Percentiles rank a stretch among this genome's conserved stretches.
phyloP scores from a whole-genome alignment of 306 rosid species.

The Rubus parviflorus region DNA sequence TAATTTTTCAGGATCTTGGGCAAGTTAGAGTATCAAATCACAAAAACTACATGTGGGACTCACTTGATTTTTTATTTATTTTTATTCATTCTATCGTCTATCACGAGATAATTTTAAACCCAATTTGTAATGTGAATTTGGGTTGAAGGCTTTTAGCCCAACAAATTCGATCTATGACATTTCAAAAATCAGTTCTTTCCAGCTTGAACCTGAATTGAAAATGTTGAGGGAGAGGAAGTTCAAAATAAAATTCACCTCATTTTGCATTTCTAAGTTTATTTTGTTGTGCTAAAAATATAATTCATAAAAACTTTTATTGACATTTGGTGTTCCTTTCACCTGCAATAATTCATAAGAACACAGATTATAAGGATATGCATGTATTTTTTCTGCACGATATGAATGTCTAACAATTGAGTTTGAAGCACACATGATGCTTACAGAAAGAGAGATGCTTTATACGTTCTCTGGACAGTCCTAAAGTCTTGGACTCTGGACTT shows the following conservation, averaged over 20 bases:
- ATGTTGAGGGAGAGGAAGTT: not conserved
- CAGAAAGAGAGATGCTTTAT: not conserved
- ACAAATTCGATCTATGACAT: not conserved
- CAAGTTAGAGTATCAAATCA: not conserved
- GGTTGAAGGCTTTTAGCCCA: not conserved
- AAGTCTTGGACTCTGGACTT: not conserved
- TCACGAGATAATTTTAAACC: not conserved
- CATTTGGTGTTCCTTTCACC: not conserved
- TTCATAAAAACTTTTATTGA: not conserved
- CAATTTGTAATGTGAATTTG: not conserved
- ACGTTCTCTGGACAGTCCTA: not conserved
- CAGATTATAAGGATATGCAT: not conserved
- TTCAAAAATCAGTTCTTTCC: not conserved
- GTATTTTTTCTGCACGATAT: no score
- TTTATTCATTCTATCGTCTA: not conserved
- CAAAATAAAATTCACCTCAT: not conserved
- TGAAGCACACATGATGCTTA: not conserved
- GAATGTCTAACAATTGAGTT: not conserved
- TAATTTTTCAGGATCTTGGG: no score
- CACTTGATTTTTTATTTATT: constrained; percentile 1
- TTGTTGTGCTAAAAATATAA: not conserved
- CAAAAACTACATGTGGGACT: not conserved
- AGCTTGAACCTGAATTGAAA: not conserved
- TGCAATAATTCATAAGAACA: not conserved
- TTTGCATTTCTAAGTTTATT: not conserved